Conservation (phyloP, 306 rosid species). For the Malus fusca region DNA sequence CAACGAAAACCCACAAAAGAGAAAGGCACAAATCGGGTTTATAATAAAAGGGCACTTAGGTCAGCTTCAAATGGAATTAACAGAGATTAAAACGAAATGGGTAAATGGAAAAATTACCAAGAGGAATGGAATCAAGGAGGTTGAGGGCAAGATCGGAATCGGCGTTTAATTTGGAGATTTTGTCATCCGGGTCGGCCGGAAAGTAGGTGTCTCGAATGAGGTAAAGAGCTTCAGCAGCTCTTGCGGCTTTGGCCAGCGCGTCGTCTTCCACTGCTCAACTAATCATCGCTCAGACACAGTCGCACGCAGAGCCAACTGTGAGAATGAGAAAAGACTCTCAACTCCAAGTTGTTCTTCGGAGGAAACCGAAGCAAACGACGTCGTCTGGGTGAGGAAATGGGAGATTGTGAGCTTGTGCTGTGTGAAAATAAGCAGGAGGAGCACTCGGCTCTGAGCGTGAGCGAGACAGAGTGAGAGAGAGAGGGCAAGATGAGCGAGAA, state of each 20-base stretch:
- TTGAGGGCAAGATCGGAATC: constrained; percentile 63
- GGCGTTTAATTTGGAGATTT: constrained; percentile 38
- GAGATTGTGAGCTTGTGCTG: constrained; percentile 1
- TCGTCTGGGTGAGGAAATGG: constrained; percentile 13
- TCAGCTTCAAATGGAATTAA: neutral
- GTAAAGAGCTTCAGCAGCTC: constrained; percentile 61
- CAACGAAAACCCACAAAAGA: neutral
- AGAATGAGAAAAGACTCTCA: constrained; percentile 3
- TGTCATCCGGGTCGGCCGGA: constrained; percentile 45
- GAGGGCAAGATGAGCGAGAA: neutral
- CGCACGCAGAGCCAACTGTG: neutral
- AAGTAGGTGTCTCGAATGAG: constrained; percentile 55
- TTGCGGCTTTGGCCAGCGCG: constrained; percentile 35
- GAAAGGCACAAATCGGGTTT: neutral
- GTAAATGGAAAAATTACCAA: constrained; percentile 30
- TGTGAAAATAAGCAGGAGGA: constrained; percentile 18
- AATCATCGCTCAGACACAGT: constrained; percentile 26
- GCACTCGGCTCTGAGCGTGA: too few species aligned
- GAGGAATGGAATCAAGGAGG: constrained; percentile 79
- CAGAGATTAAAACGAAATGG: neutral
- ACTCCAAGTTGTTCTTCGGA: constrained; percentile 15
- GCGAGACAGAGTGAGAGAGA: too few species aligned
- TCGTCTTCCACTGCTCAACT: constrained; percentile 32
- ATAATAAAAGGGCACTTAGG: neutral
- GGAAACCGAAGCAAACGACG: constrained; percentile 32